Base-by-base conservation (phyloP, 306 rosid genomes). In the Carpinus viminea region DNA sequence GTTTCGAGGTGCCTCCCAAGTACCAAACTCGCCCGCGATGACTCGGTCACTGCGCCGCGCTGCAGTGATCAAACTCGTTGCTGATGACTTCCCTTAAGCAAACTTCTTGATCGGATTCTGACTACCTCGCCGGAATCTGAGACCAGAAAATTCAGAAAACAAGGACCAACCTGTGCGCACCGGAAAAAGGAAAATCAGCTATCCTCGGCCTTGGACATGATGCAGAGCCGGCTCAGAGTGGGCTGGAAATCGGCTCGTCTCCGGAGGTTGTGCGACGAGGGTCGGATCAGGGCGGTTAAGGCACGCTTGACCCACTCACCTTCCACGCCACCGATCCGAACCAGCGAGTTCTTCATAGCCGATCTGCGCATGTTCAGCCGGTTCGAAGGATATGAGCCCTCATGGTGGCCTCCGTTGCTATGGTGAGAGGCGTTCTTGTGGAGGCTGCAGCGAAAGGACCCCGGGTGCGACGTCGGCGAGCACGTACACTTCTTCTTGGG, bases 241-340 rank as follows among this genome's bases (percentile, higher is more conserved):
- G 99, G 90, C 78, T 87, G 90, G 9, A 87, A 96, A 11, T 81
- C 86, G 10, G 91, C 76, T 73, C 98, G 87, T 24, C 99, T 84
- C 78, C 88, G 72, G 81, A 86, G 96, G 48, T 96, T 98, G 55
- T 96, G 99, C 8, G 99, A 93, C 3, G 97, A 93, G 3, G 99
- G 99, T 0, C 99, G 92, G 78, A 96, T 96, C 81, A 93, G 75
- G 1, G 99, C 91, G 0, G 99, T 90, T 21, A 96, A 66, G 7
- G 98, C 98, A 28, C 99, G 68, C 73, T 90, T 93, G 45, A 96
- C 98, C 98, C 93, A 88, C 81, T 96, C 99, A 0, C 99, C 99
- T 54, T 96, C 99, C 1, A 96, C 99, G 0, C 98, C 91, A 38
- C 98, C 93, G 74, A 96, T 96, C 26, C 99, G 83, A 0, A 96